phyloP scores from a whole-genome alignment of 805 yeast genomes.

The Wickerhamomyces ciferrii region DNA sequence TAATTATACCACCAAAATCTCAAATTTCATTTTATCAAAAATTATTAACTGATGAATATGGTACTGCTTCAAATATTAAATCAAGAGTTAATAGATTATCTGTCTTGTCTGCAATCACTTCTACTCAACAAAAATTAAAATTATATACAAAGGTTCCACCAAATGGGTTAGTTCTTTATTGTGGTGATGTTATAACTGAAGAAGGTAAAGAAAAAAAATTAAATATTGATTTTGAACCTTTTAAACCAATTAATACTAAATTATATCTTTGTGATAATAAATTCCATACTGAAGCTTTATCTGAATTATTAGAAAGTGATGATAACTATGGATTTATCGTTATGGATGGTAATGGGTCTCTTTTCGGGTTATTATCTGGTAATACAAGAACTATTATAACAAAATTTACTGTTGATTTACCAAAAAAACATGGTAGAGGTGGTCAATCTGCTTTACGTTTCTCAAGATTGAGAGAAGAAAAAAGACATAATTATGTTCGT shows the following conservation, averaged over 20 bases:
- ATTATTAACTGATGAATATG: constrained; percentile 96
- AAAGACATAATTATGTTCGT: constrained; percentile 97
- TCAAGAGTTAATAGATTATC: constrained; percentile 96
- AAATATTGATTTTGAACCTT: constrained; percentile 96
- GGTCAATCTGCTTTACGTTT: constrained; percentile 99
- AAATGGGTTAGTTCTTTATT: constrained; percentile 92
- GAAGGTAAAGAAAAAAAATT: constrained; percentile 98
- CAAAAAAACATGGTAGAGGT: constrained; percentile 99
- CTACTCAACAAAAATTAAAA: constrained; percentile 95
- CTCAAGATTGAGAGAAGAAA: constrained; percentile 97
- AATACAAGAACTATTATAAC: constrained; percentile 95
- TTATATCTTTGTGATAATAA: constrained; percentile 94
- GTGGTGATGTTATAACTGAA: constrained; percentile 97
- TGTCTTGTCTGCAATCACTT: constrained; percentile 93
- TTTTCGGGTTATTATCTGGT: constrained; percentile 93
- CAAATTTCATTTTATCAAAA: constrained; percentile 85
- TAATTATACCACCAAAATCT: constrained; percentile 92
- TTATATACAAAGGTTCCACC: constrained; percentile 85
- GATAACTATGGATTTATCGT: constrained; percentile 96
- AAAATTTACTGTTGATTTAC: constrained; percentile 94
- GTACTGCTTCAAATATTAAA: constrained; percentile 97
- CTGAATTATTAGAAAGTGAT: constrained; percentile 91
- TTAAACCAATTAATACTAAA: constrained; percentile 98
- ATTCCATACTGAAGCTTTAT: constrained; percentile 94
- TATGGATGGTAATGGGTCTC: constrained; percentile 99